A percentile compares a stretch with the other conserved stretches of the same genome.
phyloP scores from a whole-genome alignment of 1,139 yeast genomes.

The Saccharomyces hybrid region DNA sequence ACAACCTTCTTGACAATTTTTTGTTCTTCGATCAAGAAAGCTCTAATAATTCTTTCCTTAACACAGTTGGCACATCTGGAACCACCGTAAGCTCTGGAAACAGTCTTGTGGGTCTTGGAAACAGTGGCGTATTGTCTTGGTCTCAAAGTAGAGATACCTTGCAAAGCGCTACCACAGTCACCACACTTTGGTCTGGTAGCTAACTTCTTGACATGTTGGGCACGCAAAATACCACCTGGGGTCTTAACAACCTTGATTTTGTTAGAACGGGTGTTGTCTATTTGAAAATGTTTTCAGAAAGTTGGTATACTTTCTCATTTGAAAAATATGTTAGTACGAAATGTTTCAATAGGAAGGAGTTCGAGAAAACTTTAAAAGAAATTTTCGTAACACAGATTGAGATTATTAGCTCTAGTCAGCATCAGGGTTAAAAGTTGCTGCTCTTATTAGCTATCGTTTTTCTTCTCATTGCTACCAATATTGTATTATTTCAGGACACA shows the following conservation, averaged over 20 bases:
- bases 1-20: slow-evolving; percentile 98
- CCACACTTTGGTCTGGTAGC: slow-evolving; percentile 98
- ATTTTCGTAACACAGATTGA: background rate
- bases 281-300: background rate
- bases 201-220: slow-evolving; percentile 93
- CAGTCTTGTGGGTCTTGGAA: slow-evolving; percentile 95
- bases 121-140: slow-evolving; percentile 95
- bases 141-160: slow-evolving; percentile 91
- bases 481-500: background rate
- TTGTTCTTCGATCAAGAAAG: slow-evolving; percentile 99
- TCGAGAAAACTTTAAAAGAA: background rate
- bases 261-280: slow-evolving; percentile 98
- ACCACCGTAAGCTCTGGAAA: slow-evolving; percentile 99
- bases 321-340: background rate
- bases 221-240: slow-evolving; percentile 98
- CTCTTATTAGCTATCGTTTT: background rate
- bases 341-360: background rate
- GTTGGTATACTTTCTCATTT: background rate
- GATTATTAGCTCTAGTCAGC: background rate
- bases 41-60: slow-evolving; percentile 97
- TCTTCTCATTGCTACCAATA: background rate
- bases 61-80: slow-evolving; percentile 98
- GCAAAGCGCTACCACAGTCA: slow-evolving; percentile 90
- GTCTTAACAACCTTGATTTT: slow-evolving; percentile 98
- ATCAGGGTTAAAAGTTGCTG: background rate